phyloP scores from a whole-genome alignment of 2,329 filamentous ascomycete species.

The Apiospora malaysiana region DNA sequence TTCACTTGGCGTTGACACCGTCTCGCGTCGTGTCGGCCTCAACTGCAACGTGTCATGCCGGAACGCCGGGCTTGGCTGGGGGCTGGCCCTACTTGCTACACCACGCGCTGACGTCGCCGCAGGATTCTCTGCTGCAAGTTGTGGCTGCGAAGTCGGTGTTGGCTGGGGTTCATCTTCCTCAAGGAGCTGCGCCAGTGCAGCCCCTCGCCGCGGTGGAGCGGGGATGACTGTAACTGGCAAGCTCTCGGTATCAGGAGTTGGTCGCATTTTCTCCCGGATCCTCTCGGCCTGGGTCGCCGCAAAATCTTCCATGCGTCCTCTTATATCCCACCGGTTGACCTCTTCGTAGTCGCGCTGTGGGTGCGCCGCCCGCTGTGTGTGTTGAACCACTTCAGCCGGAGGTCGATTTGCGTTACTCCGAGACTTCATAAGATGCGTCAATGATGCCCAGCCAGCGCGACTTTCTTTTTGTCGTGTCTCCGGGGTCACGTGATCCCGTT shows the following conservation, averaged over 20 bases:
- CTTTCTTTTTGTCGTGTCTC: constrained; percentile 13
- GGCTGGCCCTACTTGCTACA: neutral
- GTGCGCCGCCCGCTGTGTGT: constrained; percentile 36
- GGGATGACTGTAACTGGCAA: constrained; percentile 67
- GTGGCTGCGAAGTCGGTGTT: constrained; percentile 25
- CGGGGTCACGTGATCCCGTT: neutral
- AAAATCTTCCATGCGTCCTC: constrained; percentile 64
- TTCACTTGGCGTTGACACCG: neutral
- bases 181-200: constrained; percentile 60
- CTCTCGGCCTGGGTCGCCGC: constrained; percentile 65
- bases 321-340: constrained; percentile 59
- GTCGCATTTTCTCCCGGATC: constrained; percentile 60
- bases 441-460: constrained; percentile 29
- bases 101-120: neutral
- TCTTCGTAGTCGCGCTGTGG: constrained; percentile 36
- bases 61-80: constrained; percentile 27
- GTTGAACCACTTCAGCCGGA: constrained; percentile 40
- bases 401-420: constrained; percentile 33
- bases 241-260: constrained; percentile 59
- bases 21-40: neutral
- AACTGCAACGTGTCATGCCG: constrained; percentile 28
- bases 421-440: constrained; percentile 33
- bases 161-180: constrained; percentile 53
- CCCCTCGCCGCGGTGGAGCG: constrained; percentile 63
- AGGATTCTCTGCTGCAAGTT: constrained; percentile 19